Base-by-base conservation (phyloP, 208 protist genomes). In the Leptomonas seymouri region DNA sequence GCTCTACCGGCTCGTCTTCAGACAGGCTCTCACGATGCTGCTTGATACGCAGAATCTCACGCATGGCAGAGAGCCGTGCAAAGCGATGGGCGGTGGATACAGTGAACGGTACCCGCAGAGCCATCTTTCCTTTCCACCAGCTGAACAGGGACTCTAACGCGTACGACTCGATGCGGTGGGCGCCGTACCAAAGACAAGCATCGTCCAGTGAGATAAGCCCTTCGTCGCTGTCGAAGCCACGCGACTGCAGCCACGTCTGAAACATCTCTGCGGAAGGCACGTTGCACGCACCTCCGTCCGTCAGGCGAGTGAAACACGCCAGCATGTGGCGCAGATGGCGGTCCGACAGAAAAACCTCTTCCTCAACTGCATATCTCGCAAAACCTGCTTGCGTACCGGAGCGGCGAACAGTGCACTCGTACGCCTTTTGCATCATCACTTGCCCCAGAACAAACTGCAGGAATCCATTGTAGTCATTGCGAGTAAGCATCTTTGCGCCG, bases 171-270 rank as follows among this genome's bases (percentile, higher is more conserved):
- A 58, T 70, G 18, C 74, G 72, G 44, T 80, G 55, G 20, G 53
- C 49, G 28, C 74, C 65, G 68, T 85, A 85, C 80, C 80, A 85
- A 7, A 67, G 67, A 44, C 60, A 41, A 9, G 50, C 68, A 25
- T 65, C 48, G 12, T 71, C 51, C 12, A 84, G 55, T 3, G 78
- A 74, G 30, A 80, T 51, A 50, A 66, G 67, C 5, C 70, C 69
- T 36, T 70, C 59, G 68, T 59, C 67, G 30, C 20, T 42, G 44
- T 66, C 56, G 34, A 61, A 6, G 3, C 41, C 30, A 20, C 36
- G 63, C 9, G 64, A 50, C 15, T 39, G 63, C 64, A 77, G 64
- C 71, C 71, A 77, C 36, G 31, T 31, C 20, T 56, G 71, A 16
- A 64, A 63, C 46, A 71, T 64, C 23, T 71, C 51, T 12, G 55